Evolutionary conservation across 2,329 filamentous ascomycete genomes (phyloP), one percentile per base, ranked within the genome.

Genomic region (Cytospora paraplurivora): DNA sequence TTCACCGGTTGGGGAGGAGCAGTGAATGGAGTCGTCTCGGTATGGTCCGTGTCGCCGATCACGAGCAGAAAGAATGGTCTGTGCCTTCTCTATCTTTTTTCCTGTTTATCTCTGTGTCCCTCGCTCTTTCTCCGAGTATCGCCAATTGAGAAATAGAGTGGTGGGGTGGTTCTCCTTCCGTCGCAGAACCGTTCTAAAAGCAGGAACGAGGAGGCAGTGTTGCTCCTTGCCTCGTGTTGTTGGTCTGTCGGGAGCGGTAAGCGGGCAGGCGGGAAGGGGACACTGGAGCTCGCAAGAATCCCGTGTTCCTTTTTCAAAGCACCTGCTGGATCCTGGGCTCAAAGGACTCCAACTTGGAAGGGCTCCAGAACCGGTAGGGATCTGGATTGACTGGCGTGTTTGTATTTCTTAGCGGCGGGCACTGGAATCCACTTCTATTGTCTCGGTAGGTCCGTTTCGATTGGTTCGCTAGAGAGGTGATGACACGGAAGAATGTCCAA

Each of bases 381-480:
- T 4, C 56, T 38, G 34, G 56, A 6, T 7, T 37, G 35, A 37
- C 8, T 37, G 35, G 38, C 4, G 27, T 54, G 53, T 21, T 55
- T 47, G 54, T 58, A 35, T 37, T 44, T 56, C 54, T 58, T 49
- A 54, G 59, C 41, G 62, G 54, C 21, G 27, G 62, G n/a, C 53
- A 49, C 38, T 32, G 52, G 59, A 50, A 37, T 32, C 62, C 58
- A 62, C 62, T 17, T 15, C 49, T 54, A 47, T 32, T 13, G 27
- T 52, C 37, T 21, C 27, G 62, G 49, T 38, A 38, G 47, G 7
- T 17, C 57, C 54, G 44, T 47, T 47, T 47, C 44, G 5, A 64
- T 62, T 64, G 62, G 62, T n/a, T 56, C 15, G 37, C 32, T 61
- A 12, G 52, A 35, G 13, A 58, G 58, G 58, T 58, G 62, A 62